A percentile compares a stretch with the other conserved stretches of the same genome.
phyloP scores from a whole-genome alignment of 2,329 filamentous ascomycete genomes.

The Fusarium abutilonis region DNA sequence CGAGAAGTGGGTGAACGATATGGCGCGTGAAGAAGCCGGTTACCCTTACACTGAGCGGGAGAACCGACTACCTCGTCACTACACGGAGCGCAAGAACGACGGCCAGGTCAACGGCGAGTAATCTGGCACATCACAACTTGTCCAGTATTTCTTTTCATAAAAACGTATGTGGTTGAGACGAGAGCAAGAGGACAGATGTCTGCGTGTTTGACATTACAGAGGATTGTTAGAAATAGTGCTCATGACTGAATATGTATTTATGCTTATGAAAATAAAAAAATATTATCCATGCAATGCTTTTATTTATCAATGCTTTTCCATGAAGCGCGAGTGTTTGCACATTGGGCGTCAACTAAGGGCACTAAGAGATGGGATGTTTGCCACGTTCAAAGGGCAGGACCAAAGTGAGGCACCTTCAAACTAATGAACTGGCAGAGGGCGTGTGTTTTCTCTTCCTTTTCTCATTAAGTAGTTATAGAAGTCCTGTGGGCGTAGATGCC shows the following conservation, averaged over 20 bases:
- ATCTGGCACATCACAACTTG: constrained; percentile 1
- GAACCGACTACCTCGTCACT: constrained; percentile 64
- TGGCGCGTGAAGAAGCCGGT: constrained; percentile 61
- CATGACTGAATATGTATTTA: constrained; percentile 18
- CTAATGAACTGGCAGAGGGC: no score
- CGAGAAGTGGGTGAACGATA: constrained; percentile 59
- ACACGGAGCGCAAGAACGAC: constrained; percentile 37
- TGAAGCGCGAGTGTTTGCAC: no score
- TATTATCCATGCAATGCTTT: constrained; percentile 1
- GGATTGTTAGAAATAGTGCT: constrained; percentile 19
- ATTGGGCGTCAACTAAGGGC: no score
- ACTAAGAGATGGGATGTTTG: no score
- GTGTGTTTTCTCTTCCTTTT: no score
- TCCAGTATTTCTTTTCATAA: neutral
- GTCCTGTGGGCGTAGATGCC: no score
- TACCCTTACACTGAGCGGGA: constrained; percentile 67
- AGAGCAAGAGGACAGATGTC: constrained; percentile 12
- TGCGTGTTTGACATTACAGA: constrained; percentile 12
- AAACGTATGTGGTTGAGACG: constrained; percentile 1
- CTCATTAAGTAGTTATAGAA: no score
- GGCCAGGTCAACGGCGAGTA: constrained; percentile 26
- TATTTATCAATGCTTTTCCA: neutral
- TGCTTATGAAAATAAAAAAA: constrained; percentile 15
- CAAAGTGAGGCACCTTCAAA: no score
- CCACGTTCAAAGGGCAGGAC: no score